Conservation (phyloP, 2,329 filamentous ascomycete species). For the Calycina herbarum region DNA sequence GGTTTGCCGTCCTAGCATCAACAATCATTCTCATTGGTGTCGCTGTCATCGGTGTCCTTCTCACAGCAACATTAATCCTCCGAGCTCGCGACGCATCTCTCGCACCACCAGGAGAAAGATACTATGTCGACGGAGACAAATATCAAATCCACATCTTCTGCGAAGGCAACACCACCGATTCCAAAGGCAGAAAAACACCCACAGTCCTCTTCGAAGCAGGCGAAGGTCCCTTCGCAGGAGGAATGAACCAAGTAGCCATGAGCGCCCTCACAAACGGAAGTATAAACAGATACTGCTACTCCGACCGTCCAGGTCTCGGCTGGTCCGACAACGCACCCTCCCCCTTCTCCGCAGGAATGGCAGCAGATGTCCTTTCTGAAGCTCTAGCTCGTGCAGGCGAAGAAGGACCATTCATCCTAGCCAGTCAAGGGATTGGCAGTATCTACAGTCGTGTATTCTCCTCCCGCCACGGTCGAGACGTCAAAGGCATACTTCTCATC, state of each 20-base stretch:
- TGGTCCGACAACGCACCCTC: constrained; percentile 93
- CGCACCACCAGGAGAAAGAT: constrained; percentile 69
- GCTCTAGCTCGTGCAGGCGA: constrained; percentile 79
- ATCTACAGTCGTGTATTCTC: constrained; percentile 92
- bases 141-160: constrained; percentile 88
- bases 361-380: constrained; percentile 85
- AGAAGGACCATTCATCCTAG: constrained; percentile 83
- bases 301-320: constrained; percentile 85
- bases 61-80: constrained; percentile 77
- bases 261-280: constrained; percentile 75
- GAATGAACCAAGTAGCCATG: constrained; percentile 78
- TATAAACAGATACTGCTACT: constrained; percentile 90
- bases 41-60: constrained; percentile 67
- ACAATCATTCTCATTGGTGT: constrained; percentile 71
- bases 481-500: constrained; percentile 79
- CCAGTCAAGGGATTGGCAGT: constrained; percentile 82
- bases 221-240: constrained; percentile 74
- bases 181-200: constrained; percentile 57
- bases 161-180: constrained; percentile 66
- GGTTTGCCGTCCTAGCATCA: constrained; percentile 76
- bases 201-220: constrained; percentile 87
- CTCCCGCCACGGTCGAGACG: constrained; percentile 71
- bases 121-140: constrained; percentile 79
- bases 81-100: constrained; percentile 78
- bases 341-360: constrained; percentile 89